Evolutionary conservation across 805 yeast species (phyloP), one percentile per base, ranked within the genome.

Genomic region (Scheffersomyces stipitis): DNA sequence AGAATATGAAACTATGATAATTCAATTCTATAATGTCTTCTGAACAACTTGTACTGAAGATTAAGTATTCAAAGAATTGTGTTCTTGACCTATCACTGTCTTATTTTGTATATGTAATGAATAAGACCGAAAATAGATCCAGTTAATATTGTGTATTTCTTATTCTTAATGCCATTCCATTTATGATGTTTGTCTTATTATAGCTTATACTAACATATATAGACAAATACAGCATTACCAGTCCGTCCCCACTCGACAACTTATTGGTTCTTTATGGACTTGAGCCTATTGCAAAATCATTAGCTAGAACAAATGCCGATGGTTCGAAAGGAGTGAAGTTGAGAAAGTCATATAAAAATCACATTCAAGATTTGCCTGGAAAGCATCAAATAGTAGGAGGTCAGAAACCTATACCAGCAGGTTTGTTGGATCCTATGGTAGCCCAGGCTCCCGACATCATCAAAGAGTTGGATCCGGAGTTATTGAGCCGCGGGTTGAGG

Each of bases 281-380:
- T 28, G 75, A 76, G 27, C 74, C 72, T 2, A 65, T 90, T 10
- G 86, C 96, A 1, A 71, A 76, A 37, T 81, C 95, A 3, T 83
- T 93, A 29, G 96, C 96, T 1, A 75, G 99, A 53, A 75, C 83
- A 8, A 89, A 86, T 51, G 82, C 88, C 2, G 95, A 84, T 51
- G 96, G 96, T 0, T 76, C 93, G 0, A 89, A 86, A 49, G 96
- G 96, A 37, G 89, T 89, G 26, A 93, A 93, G 63, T 74, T 93
- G 37, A 75, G 99, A 51, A 93, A 93, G 62, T 88, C 97, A 0
- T 93, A 93, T 64, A 93, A 93, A 60, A 89, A 90, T 46, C 98
- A 91, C 57, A 84, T 93, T 10, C 71, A 76, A 26, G 97, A 90
- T 48, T 66, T 93, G 18, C 86, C 96, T 0, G 97, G 90, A 2